Evolutionary conservation across 1,284 basidiomycete genomes (phyloP).

Genomic region (Cryptococcus jaspeensis): DNA sequence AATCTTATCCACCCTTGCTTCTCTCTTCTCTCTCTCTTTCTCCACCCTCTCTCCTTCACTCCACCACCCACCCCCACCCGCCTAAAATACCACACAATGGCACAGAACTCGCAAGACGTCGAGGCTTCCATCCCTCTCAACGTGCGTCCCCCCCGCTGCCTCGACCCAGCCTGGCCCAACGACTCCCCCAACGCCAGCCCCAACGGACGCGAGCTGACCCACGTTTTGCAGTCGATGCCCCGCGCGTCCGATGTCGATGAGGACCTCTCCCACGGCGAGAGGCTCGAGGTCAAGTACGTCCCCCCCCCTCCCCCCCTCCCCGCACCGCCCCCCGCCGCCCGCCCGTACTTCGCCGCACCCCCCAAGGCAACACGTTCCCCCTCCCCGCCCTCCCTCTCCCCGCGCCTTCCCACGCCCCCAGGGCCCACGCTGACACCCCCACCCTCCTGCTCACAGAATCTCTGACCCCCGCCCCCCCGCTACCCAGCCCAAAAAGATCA

Average conservation of each 20-base stretch:
- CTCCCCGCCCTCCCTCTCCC: background rate
- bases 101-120: constrained; percentile 25
- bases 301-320: constrained; percentile 5
- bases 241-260: constrained; percentile 39
- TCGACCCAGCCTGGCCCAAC: background rate
- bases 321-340: no score
- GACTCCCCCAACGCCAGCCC: background rate
- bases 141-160: constrained; percentile 21
- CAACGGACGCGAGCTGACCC: background rate
- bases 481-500: constrained; percentile 49
- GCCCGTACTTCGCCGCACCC: constrained; percentile 14
- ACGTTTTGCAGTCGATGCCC: constrained; percentile 37
- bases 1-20: no score
- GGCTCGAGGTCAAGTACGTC: constrained; percentile 43
- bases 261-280: constrained; percentile 37
- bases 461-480: constrained; percentile 18
- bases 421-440: background rate
- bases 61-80: no score
- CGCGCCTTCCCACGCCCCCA: background rate
- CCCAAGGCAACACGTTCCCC: constrained; percentile 33
- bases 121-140: constrained; percentile 40
- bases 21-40: no score
- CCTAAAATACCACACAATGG: no score
- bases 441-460: constrained; percentile 11
- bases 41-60: no score